phyloP scores from a whole-genome alignment of 2,329 filamentous ascomycete species.

The Aspergillus jensenii region DNA sequence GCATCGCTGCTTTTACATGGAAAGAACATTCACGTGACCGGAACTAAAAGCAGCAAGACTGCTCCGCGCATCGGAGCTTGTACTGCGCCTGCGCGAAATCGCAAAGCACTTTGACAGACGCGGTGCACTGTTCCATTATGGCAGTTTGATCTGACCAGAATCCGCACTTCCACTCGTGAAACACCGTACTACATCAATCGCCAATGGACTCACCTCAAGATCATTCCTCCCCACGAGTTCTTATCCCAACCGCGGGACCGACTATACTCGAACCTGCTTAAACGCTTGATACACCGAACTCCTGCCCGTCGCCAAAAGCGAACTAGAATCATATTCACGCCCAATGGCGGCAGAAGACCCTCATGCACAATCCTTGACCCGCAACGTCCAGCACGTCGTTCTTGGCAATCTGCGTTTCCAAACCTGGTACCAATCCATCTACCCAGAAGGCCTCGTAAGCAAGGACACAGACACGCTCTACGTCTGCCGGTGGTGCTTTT shows the following conservation, averaged over 20 bases:
- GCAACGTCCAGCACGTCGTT: conserved; percentile 84
- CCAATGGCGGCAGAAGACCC: conserved; percentile 32
- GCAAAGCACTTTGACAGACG: not conserved
- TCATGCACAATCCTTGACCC: conserved; percentile 50
- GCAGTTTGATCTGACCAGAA: not conserved
- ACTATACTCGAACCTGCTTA: not conserved
- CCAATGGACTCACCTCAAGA: conserved; percentile 14
- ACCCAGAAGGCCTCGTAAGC: conserved; percentile 66
- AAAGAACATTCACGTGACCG: not conserved
- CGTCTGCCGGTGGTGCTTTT: conserved; percentile 92
- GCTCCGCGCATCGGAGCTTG: not conserved
- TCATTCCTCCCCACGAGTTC: not conserved
- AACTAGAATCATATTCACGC: not conserved
- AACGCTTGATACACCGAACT: not conserved
- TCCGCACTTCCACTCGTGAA: no score
- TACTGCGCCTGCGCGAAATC: not conserved
- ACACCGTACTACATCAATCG: not conserved
- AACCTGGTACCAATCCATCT: conserved; percentile 92
- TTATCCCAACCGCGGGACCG: conserved; percentile 2
- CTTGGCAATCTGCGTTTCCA: conserved; percentile 80
- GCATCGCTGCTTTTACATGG: not conserved
- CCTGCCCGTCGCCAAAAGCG: not conserved
- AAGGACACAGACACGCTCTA: conserved; percentile 64
- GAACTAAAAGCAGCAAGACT: not conserved
- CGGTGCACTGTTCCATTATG: not conserved